phyloP scores from a whole-genome alignment of 169 alveolate species.

The Eimeria necatrix region DNA sequence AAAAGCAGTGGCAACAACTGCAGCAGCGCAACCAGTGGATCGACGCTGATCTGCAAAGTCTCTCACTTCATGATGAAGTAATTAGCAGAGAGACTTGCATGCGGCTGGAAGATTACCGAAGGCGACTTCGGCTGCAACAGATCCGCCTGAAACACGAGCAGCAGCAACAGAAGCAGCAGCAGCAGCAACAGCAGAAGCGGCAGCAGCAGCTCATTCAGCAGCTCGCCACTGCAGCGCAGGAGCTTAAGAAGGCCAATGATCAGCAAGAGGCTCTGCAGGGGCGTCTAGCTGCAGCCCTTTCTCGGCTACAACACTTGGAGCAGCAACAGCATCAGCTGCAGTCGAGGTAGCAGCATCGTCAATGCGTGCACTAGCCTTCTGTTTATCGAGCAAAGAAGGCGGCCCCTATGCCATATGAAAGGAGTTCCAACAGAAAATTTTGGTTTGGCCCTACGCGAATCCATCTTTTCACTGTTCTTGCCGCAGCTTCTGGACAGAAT shows the following conservation, averaged over 20 bases:
- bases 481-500: too few relatives aligned
- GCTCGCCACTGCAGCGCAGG: conserved; percentile 68
- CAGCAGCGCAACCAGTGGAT: conserved; percentile 7
- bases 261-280: conserved; percentile 44
- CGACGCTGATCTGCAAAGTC: conserved; percentile 42
- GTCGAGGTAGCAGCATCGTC: conserved; percentile 22
- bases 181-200: conserved; percentile 36
- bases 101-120: conserved; percentile 37
- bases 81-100: conserved; percentile 34
- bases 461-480: too few relatives aligned
- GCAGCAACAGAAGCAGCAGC: conserved; percentile 49
- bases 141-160: conserved; percentile 41
- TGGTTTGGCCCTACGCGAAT: too few relatives aligned
- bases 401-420: too few relatives aligned
- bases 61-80: conserved; percentile 39
- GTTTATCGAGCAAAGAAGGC: too few relatives aligned
- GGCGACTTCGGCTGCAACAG: conserved; percentile 63
- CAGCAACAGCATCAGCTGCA: conserved; percentile 57
- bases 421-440: too few relatives aligned
- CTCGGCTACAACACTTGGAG: conserved; percentile 52
- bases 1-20: background rate
- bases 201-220: conserved; percentile 56
- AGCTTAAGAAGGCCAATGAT: conserved; percentile 60
- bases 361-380: background rate
- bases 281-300: conserved; percentile 42